These are phyloP conservation scores for Neurospora sp. DNA, from an alignment of 495 filamentous ascomycete species.

Conservation along the genomic window DNA sequence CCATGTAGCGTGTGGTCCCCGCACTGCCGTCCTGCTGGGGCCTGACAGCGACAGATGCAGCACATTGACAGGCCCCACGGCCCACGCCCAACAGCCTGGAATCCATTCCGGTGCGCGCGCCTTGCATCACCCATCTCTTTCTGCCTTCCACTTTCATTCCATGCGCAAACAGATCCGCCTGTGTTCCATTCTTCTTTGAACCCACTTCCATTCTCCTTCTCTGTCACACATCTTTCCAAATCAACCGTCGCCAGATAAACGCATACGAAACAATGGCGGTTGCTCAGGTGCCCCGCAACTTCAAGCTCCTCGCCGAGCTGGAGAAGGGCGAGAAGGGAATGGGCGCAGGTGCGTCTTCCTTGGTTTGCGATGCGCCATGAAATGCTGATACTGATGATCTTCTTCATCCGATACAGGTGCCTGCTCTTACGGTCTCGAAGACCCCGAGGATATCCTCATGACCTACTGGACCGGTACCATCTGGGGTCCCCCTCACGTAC, in stretches of 20 bases:
- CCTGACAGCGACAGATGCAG: background rate
- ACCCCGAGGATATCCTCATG: slow-evolving; percentile 94
- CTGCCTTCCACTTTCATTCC: background rate
- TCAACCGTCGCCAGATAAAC: background rate
- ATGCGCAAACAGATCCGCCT: background rate
- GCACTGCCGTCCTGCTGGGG: background rate
- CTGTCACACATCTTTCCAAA: background rate
- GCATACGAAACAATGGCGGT: slow-evolving; percentile 32
- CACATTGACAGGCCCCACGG: background rate
- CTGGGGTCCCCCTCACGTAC: slow-evolving; percentile 88
- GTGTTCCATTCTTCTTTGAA: background rate
- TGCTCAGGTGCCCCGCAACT: slow-evolving; percentile 89
- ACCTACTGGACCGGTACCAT: slow-evolving; percentile 98
- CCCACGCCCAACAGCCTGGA: background rate
- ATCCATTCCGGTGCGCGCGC: background rate
- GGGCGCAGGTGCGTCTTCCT: slow-evolving; percentile 60
- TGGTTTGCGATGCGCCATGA: background rate
- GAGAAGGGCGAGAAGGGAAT: slow-evolving; percentile 98
- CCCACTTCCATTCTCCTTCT: background rate
- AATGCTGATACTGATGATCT: background rate
- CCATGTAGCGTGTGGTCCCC: slow-evolving; percentile 7
- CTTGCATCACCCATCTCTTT: background rate
- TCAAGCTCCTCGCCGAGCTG: slow-evolving; percentile 89
- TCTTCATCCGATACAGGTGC: slow-evolving; percentile 49
- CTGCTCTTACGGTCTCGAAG: slow-evolving; percentile 90